Conservation (phyloP, 1,284 basidiomycete species). For the Ustilago xerochloae region DNA sequence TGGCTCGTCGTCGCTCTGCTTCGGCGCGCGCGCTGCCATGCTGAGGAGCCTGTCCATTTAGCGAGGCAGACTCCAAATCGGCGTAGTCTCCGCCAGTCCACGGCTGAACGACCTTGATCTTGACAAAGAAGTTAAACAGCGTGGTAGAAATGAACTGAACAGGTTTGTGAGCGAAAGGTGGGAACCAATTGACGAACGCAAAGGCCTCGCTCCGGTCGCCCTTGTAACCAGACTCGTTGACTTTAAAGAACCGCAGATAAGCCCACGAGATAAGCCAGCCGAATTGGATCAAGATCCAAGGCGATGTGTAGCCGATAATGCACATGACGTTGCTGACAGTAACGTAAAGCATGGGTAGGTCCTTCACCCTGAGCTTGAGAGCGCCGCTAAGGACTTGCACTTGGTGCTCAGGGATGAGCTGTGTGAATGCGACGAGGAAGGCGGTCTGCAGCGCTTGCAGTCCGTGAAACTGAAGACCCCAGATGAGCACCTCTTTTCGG, state of each 20-base stretch:
- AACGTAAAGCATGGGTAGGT: conserved; percentile 91
- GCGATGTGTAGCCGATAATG: conserved; percentile 86
- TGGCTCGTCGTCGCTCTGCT: conserved; percentile 74
- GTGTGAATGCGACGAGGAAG: conserved; percentile 93
- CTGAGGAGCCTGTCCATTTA: conserved; percentile 69
- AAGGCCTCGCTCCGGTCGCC: conserved; percentile 97
- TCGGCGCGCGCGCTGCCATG: conserved; percentile 53
- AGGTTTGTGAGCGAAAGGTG: conserved; percentile 77
- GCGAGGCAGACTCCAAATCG: conserved; percentile 74
- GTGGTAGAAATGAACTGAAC: conserved; percentile 78
- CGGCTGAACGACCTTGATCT: conserved; percentile 79
- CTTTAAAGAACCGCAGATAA: conserved; percentile 96
- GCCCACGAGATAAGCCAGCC: conserved; percentile 96
- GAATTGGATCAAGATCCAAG: conserved; percentile 93
- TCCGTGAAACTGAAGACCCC: conserved; percentile 88
- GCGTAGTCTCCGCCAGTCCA: conserved; percentile 66
- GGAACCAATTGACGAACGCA: conserved; percentile 95
- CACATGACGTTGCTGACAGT: conserved; percentile 89
- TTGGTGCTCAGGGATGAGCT: conserved; percentile 96
- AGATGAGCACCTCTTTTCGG: conserved; percentile 68
- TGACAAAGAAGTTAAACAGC: conserved; percentile 75
- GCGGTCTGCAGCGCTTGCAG: conserved; percentile 90
- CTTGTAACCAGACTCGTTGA: conserved; percentile 73
- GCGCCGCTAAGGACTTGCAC: conserved; percentile 85
- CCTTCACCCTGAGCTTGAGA: conserved; percentile 89